Evolutionary conservation across 768 basidiomycete genomes (phyloP), one percentile per base, ranked within the genome.

Genomic region (Gautieria morchelliformis): DNA sequence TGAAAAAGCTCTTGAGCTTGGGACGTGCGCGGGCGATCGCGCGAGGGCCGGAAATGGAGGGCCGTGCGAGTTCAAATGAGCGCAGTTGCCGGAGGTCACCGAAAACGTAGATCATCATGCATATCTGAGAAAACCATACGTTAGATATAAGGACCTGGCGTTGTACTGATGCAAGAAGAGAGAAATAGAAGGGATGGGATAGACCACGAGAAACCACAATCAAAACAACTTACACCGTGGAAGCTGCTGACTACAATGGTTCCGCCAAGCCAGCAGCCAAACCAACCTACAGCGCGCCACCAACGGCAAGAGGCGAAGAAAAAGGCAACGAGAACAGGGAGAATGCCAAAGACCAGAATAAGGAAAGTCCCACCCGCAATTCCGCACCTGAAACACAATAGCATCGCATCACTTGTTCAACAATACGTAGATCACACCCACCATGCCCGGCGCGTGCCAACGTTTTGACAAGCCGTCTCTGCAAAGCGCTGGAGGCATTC

Each of bases 31-130:
- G 56, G 32, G 56, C 56, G 30, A 57, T 57, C 1, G 56, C 56
- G 17, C 56, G 56, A 4, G 56, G 56, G 5, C 20, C 20, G 35
- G 54, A 59, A 33, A 59, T 55, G 20, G 79, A 70, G 10, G 87
- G 87, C 20, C 86, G 75, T 4, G 80, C 68, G n/a, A 90, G 80
- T 66, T 89, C 88, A 63, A 89, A 89, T 61, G 81, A 84, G 62
- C 84, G 81, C 19, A 90, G 75, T 64, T 90, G 88, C 8, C 88
- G 75, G 19, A 89, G 73, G 68, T 90, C 88, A 8, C 88, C 88
- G 63, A 89, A 88, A 32, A 89, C 65, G 65, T 89, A 90, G 5
- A 90, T 79, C 65, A 86, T 87, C 56, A 89, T 66, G 65, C 88
- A 90, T 11, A 78, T 66, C 77, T 69, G 35, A 40, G 52, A 15